Percentiles rank a stretch among this genome's conserved stretches.
These are phyloP conservation scores for Casuarina cunninghamiana DNA, from an alignment of 306 rosid species.

Conservation along the genomic window DNA sequence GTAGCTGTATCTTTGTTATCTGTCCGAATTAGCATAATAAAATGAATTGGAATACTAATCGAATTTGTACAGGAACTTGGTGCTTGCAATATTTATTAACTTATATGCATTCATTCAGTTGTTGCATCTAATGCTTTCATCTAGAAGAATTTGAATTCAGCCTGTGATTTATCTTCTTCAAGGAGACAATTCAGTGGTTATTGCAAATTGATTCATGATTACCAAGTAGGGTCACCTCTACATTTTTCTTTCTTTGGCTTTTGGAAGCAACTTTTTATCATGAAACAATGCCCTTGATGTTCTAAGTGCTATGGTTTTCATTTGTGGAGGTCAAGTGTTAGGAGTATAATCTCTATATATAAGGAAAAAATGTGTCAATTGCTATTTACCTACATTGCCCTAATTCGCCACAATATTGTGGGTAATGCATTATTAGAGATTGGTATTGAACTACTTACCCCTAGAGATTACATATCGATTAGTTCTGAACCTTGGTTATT, in stretches of 20 bases:
- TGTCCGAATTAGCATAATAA: too few species aligned
- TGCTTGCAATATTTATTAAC: background rate
- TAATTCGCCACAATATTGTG: background rate
- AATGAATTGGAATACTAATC: background rate
- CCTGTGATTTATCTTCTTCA: background rate
- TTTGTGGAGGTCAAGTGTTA: background rate
- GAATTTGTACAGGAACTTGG: background rate
- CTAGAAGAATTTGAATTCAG: background rate
- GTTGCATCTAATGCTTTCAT: background rate
- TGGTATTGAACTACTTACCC: background rate
- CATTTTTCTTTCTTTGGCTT: background rate
- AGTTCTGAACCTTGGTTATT: slow-evolving; percentile 19
- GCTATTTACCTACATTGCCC: background rate
- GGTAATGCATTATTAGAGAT: background rate
- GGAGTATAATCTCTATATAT: background rate
- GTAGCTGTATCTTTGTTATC: background rate
- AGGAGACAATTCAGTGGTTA: background rate
- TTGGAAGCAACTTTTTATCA: background rate
- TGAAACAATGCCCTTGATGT: background rate
- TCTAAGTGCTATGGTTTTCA: background rate
- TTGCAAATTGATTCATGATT: background rate
- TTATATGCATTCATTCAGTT: background rate
- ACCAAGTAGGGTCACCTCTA: background rate
- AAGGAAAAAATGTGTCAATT: background rate
- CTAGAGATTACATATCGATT: slow-evolving; percentile 8